Conservation (phyloP, 352 stramenopile genomes). For the Plasmopara viticola region DNA sequence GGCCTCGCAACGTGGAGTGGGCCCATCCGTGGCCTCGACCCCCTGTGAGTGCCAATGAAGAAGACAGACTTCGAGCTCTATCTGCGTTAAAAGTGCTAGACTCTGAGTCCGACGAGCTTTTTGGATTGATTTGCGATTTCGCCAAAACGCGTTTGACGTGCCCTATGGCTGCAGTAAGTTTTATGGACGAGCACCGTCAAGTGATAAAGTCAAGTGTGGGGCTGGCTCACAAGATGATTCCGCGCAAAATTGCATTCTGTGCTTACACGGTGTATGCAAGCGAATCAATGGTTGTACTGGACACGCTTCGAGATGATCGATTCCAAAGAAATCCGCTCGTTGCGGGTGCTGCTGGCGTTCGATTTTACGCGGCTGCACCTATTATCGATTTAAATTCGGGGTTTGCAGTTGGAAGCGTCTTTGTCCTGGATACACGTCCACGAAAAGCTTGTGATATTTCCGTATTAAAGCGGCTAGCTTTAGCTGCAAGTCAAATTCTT, state of each 20-base stretch:
- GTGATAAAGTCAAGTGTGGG: constrained; percentile 76
- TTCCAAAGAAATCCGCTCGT: constrained; percentile 89
- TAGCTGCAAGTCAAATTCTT: constrained; percentile 55
- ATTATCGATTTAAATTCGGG: constrained; percentile 57
- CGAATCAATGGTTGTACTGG: constrained; percentile 75
- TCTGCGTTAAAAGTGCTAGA: constrained; percentile 54
- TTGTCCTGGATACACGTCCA: constrained; percentile 76
- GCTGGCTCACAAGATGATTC: constrained; percentile 68
- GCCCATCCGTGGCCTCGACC: constrained; percentile 67
- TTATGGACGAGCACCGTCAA: constrained; percentile 69
- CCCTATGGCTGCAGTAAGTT: constrained; percentile 75
- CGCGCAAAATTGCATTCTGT: constrained; percentile 76
- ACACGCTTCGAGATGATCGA: constrained; percentile 83
- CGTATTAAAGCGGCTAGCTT: constrained; percentile 58
- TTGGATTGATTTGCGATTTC: constrained; percentile 76
- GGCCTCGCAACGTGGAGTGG: constrained; percentile 30
- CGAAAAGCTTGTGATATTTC: constrained; percentile 63
- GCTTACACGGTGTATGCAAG: constrained; percentile 53
- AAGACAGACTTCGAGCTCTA: constrained; percentile 42
- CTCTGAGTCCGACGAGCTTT: constrained; percentile 48
- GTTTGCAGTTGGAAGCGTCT: constrained; percentile 63
- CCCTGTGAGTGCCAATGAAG: constrained; percentile 48
- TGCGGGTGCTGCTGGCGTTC: constrained; percentile 77
- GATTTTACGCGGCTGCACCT: constrained; percentile 90
- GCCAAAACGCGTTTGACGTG: constrained; percentile 58